A percentile compares a stretch with the other conserved stretches of the same genome.
Conservation (phyloP, 2,329 filamentous ascomycete genomes). For the Davidsoniella eucalypti region DNA sequence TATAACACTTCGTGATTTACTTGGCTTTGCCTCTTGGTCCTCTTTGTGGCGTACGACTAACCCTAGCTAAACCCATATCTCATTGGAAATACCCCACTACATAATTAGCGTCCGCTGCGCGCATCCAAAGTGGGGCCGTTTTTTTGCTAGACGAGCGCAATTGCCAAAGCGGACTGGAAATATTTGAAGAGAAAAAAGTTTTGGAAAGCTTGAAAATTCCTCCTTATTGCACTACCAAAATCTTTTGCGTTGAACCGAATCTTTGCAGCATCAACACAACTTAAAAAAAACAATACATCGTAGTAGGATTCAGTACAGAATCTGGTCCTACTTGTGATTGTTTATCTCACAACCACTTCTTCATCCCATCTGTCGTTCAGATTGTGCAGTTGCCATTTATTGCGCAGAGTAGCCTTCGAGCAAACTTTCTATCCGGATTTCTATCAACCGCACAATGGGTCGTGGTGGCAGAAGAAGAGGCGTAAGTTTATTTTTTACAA, state of each 20-base stretch:
- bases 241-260: not conserved
- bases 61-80: no score
- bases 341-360: not conserved
- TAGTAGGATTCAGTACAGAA: not conserved
- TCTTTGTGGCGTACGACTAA: no score
- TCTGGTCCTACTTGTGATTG: no score
- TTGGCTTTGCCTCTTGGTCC: no score
- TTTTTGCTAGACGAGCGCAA: not conserved
- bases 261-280: not conserved
- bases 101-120: no score
- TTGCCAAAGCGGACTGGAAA: not conserved
- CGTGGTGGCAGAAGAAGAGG: conserved; percentile 13
- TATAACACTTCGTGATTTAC: no score
- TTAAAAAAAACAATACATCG: not conserved
- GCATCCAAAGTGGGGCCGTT: conserved; percentile 1
- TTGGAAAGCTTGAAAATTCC: not conserved
- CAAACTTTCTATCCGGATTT: not conserved
- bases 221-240: not conserved
- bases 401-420: not conserved
- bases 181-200: conserved; percentile 2
- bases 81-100: no score
- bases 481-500: conserved; percentile 2
- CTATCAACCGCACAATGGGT: conserved; percentile 4
- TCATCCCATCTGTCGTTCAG: not conserved
- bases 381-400: no score